These are phyloP conservation scores for Omphalotus guepiniiformis DNA, from an alignment of 768 basidiomycete species.

Conservation along the genomic window DNA sequence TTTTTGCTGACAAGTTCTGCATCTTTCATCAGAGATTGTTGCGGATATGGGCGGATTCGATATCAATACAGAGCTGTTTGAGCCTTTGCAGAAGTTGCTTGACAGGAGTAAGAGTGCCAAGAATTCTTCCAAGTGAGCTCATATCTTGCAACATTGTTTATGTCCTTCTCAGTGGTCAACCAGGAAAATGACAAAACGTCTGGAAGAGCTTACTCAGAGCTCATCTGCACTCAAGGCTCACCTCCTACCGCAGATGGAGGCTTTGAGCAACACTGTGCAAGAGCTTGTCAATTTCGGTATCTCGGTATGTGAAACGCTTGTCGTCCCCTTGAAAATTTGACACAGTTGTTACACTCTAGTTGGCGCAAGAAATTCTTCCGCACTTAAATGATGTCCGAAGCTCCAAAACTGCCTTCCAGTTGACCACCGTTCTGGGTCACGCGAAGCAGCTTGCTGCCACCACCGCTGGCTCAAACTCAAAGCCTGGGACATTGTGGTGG, in stretches of 20 bases:
- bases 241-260: constrained; percentile 69
- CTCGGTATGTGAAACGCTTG: constrained; percentile 46
- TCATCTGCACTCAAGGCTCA: constrained; percentile 68
- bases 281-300: constrained; percentile 91
- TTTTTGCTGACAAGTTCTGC: background rate
- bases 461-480: constrained; percentile 66
- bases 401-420: constrained; percentile 74
- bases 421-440: constrained; percentile 64
- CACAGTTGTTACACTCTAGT: constrained; percentile 35
- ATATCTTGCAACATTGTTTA: constrained; percentile 1
- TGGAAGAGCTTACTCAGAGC: constrained; percentile 75
- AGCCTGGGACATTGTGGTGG: constrained; percentile 69
- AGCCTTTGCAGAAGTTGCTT: constrained; percentile 77
- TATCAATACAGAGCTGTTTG: constrained; percentile 71
- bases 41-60: constrained; percentile 74
- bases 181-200: constrained; percentile 84
- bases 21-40: constrained; percentile 51
- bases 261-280: constrained; percentile 65
- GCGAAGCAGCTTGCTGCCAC: constrained; percentile 70
- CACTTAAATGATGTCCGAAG: constrained; percentile 80
- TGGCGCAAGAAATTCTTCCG: constrained; percentile 85
- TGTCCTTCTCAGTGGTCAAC: too few relatives aligned
- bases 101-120: constrained; percentile 83
- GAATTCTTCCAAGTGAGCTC: constrained; percentile 65
- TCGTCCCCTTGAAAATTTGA: too few relatives aligned